These are phyloP conservation scores for Tolypocladium sp. DNA, from an alignment of 2,329 filamentous ascomycete genomes.

Conservation along the genomic window DNA sequence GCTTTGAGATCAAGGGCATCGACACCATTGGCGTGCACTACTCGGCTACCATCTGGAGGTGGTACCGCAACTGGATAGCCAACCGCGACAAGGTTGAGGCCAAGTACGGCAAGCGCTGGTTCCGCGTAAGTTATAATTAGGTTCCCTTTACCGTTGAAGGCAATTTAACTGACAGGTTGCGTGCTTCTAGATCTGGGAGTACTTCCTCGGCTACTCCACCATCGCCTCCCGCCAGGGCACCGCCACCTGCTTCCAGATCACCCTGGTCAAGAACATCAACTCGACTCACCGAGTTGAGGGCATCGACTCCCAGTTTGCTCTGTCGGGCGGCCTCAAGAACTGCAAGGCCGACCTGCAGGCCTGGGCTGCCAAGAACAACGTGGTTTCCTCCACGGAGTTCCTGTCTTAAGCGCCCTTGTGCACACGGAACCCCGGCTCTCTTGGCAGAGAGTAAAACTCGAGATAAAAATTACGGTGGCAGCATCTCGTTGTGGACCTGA, in stretches of 20 bases:
- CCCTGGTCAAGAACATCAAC: slow-evolving; percentile 87
- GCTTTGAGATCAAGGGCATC: slow-evolving; percentile 71
- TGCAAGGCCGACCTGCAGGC: slow-evolving; percentile 22
- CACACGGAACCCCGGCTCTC: background rate
- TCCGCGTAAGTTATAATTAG: slow-evolving; percentile 56
- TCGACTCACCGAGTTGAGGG: slow-evolving; percentile 77
- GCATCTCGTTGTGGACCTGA: background rate
- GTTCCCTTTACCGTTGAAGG: background rate
- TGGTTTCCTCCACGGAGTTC: slow-evolving; percentile 20
- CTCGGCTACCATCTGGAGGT: slow-evolving; percentile 91
- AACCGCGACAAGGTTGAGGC: slow-evolving; percentile 87
- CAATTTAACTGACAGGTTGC: background rate
- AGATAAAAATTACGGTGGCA: background rate
- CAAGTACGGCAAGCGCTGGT: slow-evolving; percentile 95
- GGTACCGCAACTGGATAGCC: slow-evolving; percentile 97
- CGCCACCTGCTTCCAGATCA: slow-evolving; percentile 85
- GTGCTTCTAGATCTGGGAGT: slow-evolving; percentile 69
- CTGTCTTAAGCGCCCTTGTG: slow-evolving; percentile 8
- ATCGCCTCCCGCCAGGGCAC: slow-evolving; percentile 79
- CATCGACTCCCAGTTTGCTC: slow-evolving; percentile 58
- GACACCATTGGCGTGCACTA: slow-evolving; percentile 97
- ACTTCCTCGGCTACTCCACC: slow-evolving; percentile 79
- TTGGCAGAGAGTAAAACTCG: background rate
- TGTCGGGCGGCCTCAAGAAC: slow-evolving; percentile 50
- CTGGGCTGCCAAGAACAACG: slow-evolving; percentile 27